Evolutionary conservation across 495 filamentous ascomycete species (phyloP), one percentile per base, ranked within the genome.

Genomic region (Aspergillus coremiiformis): DNA sequence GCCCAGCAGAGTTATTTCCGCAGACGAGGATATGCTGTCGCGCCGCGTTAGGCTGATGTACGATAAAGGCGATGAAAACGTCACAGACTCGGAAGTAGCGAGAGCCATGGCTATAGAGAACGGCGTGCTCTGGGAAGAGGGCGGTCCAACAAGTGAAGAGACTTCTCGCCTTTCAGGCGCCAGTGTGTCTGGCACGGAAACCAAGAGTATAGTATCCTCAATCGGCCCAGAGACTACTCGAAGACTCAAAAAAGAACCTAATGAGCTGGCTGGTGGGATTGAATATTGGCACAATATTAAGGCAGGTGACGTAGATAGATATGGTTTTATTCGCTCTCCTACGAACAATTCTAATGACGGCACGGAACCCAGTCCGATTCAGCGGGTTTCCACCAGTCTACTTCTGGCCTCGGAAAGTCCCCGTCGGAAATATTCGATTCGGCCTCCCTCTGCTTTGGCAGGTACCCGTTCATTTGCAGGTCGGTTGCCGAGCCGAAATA

Each of bases 231-330:
- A 62, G 4, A 22, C 12, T 26, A 23, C 21, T 60, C 55, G 52
- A 44, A 54, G 17, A 14, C 62, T 77, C 54, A 71, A 75, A 52
- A 68, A 73, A 49, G 76, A 84, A 53, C 69, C 77, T 12, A 67
- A 72, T 39, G 84, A 85, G 66, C 68, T 84, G 12, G 89, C 90
- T 12, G 91, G 90, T 14, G 92, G 92, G 0, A 82, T 94, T 35
- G 93, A 99, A 62, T 91, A 96, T 61, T 99, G 93, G 94, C 85
- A 92, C 59, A 85, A 96, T 66, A 71, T 99, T 10, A 76, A 84
- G n/a, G 86, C 80, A n/a, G 78, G 74, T 33, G 87, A 95, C 64
- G 87, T 97, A 37, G 93, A 99, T 69, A 72, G 85, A 54, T 99
- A 97, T 66, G 93, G 93, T 15, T 99, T 99, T 72, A 97, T 99